Conservation (phyloP, 176 grass and related monocot species). For the Dendrocalamus sinicus region DNA sequence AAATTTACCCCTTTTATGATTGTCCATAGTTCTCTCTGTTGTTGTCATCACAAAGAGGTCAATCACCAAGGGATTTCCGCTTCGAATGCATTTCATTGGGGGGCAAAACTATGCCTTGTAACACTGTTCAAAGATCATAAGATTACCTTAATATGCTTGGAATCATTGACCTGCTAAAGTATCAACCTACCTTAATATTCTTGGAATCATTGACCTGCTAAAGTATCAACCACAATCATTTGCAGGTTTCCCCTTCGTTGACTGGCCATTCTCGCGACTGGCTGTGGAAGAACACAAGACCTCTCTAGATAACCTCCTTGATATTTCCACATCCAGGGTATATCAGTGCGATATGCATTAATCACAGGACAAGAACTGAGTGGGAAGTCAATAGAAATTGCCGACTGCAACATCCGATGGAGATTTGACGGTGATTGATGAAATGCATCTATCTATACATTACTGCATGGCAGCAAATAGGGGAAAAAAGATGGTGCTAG, state of each 20-base stretch:
- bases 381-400: not conserved
- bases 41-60: not conserved
- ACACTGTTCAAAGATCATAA: not conserved
- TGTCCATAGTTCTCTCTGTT: not conserved
- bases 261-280: constrained; percentile 66
- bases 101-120: not conserved
- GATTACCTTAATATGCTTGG: not conserved
- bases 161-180: not conserved
- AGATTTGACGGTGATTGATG: not conserved
- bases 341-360: not conserved
- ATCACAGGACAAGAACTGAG: not conserved
- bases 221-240: constrained; percentile 20
- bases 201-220: not conserved
- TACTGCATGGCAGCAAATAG: not conserved
- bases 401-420: not conserved
- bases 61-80: not conserved
- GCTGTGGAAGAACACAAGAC: constrained; percentile 85
- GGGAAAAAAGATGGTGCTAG: not conserved
- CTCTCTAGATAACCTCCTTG: constrained; percentile 37
- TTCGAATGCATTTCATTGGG: not conserved
- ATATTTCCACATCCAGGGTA: not conserved
- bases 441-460: not conserved
- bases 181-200: not conserved
- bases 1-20: not conserved
- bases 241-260: constrained; percentile 77